Conservation (phyloP, 371 early-diverging fungal species). For the Catenaria anguillulae region DNA sequence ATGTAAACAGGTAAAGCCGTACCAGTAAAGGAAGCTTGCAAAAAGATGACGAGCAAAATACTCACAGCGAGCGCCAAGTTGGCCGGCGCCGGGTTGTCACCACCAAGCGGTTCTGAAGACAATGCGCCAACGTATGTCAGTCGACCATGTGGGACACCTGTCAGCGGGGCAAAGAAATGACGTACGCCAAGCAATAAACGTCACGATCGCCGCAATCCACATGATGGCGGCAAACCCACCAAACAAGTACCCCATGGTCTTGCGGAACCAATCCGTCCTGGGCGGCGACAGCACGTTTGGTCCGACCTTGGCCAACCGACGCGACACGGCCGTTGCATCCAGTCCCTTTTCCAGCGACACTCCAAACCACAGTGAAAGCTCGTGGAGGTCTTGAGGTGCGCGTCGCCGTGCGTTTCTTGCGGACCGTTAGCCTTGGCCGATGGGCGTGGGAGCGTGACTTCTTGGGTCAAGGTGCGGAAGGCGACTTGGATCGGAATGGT, state of each 20-base stretch:
- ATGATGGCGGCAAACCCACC: slow-evolving; percentile 33
- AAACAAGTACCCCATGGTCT: slow-evolving; percentile 27
- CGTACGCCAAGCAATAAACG: slow-evolving; percentile 13
- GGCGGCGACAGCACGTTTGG: slow-evolving; percentile 30
- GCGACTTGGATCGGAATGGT: neutral
- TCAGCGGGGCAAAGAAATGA: slow-evolving; percentile 13
- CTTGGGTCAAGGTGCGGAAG: neutral
- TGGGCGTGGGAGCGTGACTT: neutral
- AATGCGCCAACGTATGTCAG: slow-evolving; percentile 12
- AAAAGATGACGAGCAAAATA: slow-evolving; percentile 40
- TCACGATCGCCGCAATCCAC: slow-evolving; percentile 25
- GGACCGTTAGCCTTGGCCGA: neutral
- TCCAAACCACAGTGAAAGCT: slow-evolving; percentile 29
- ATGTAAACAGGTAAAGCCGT: no score
- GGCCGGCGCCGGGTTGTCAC: slow-evolving; percentile 11
- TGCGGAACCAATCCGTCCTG: slow-evolving; percentile 26
- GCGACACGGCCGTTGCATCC: slow-evolving; percentile 17
- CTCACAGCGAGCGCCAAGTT: slow-evolving; percentile 35
- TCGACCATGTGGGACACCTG: neutral
- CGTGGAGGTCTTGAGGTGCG: slow-evolving; percentile 15
- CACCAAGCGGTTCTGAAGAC: slow-evolving; percentile 21
- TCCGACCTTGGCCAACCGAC: slow-evolving; percentile 30
- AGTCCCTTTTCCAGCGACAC: slow-evolving; percentile 28
- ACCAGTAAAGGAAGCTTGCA: slow-evolving; percentile 49
- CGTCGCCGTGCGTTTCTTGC: neutral